phyloP scores from a whole-genome alignment of 768 basidiomycete genomes.

The Cubamyces lactineus region DNA sequence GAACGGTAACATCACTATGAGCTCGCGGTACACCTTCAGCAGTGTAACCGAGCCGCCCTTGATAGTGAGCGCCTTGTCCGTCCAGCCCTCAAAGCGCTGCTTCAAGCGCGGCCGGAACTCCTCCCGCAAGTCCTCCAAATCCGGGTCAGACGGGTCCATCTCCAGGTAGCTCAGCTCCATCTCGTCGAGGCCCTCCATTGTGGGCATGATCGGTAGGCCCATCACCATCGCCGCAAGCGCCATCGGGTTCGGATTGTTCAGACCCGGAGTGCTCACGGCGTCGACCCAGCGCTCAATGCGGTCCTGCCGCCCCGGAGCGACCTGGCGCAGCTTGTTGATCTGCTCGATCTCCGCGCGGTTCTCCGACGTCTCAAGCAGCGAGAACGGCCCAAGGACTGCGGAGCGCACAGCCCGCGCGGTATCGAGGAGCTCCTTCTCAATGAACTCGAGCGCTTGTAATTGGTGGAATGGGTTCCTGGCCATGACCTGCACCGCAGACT shows the following conservation, averaged over 20 bases:
- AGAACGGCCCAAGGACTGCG: conserved; percentile 50
- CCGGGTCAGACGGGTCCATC: conserved; percentile 53
- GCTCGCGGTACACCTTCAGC: conserved; percentile 46
- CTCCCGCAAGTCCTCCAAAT: conserved; percentile 61
- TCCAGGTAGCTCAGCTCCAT: conserved; percentile 56
- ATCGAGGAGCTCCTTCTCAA: conserved; percentile 57
- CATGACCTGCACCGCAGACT: conserved; percentile 47
- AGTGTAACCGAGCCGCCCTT: conserved; percentile 45
- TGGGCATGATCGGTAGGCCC: conserved; percentile 48
- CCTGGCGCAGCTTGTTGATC: conserved; percentile 48
- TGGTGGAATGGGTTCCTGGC: conserved; percentile 35
- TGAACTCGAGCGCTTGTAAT: conserved; percentile 43
- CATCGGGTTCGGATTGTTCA: conserved; percentile 49
- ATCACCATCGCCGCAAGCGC: conserved; percentile 71
- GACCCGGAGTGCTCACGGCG: conserved; percentile 44
- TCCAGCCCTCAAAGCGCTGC: conserved; percentile 62
- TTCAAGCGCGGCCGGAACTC: conserved; percentile 63
- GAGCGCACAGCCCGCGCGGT: conserved; percentile 46
- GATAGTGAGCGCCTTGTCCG: conserved; percentile 41
- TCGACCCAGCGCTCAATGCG: conserved; percentile 59
- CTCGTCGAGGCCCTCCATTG: conserved; percentile 44
- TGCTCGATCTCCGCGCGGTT: conserved; percentile 46
- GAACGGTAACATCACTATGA: conserved; percentile 60
- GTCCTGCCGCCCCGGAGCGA: conserved; percentile 44
- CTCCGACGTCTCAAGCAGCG: conserved; percentile 45